These are phyloP conservation scores for Apiospora malaysiana DNA, from an alignment of 2,329 filamentous ascomycete genomes.

Conservation along the genomic window DNA sequence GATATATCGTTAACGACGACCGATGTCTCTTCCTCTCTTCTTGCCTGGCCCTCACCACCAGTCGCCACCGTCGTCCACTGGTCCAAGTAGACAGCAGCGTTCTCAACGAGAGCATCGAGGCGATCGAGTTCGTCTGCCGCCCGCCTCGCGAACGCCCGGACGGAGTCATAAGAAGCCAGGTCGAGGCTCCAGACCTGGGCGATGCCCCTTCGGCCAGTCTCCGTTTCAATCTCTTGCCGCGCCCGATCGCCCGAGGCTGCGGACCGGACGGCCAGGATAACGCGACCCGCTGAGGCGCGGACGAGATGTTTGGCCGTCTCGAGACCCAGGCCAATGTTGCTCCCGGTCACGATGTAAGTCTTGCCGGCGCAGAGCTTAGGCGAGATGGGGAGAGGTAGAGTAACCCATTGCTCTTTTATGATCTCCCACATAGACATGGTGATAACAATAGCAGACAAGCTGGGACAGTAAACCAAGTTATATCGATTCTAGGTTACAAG, in stretches of 20 bases:
- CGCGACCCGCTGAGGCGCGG: not conserved
- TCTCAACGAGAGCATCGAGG: conserved; percentile 52
- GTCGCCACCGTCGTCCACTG: conserved; percentile 36
- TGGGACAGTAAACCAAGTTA: no score
- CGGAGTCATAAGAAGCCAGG: conserved; percentile 46
- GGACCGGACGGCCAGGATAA: conserved; percentile 23
- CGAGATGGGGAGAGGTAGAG: conserved; percentile 9
- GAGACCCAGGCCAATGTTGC: conserved; percentile 22
- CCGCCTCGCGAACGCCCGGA: conserved; percentile 46
- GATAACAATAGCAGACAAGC: not conserved
- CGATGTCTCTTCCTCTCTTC: conserved; percentile 54
- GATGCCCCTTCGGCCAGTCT: conserved; percentile 10
- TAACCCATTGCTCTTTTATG: not conserved
- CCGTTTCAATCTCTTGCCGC: conserved; percentile 39
- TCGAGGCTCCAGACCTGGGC: conserved; percentile 53
- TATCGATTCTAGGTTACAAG: not conserved
- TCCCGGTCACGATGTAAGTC: conserved; percentile 23
- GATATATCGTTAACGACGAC: conserved; percentile 47
- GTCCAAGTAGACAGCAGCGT: conserved; percentile 47
- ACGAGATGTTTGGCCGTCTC: conserved; percentile 23
- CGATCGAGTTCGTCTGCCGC: conserved; percentile 40
- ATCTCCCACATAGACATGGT: not conserved
- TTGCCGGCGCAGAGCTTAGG: conserved; percentile 19
- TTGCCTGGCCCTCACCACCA: not conserved
- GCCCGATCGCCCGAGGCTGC: conserved; percentile 42